Conservation (phyloP, 2,329 filamentous ascomycete species). For the Ascocoryne sarcoides region DNA sequence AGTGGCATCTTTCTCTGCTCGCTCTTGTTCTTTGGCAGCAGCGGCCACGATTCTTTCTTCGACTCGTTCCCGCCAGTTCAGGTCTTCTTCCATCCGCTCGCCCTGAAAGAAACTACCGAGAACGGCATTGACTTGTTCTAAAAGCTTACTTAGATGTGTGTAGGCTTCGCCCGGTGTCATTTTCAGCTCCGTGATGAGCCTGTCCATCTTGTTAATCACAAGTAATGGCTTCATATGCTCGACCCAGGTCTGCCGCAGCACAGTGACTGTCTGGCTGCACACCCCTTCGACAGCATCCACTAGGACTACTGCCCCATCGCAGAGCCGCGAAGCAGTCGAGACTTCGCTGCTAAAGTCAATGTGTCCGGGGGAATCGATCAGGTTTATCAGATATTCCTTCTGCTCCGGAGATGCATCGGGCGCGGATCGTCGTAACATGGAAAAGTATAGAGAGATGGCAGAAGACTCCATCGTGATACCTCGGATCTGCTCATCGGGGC, state of each 20-base stretch:
- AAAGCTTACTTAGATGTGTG: conserved; percentile 74
- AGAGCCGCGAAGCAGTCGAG: conserved; percentile 86
- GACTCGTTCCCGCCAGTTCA: conserved; percentile 89
- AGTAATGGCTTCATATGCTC: conserved; percentile 92
- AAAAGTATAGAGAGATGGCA: conserved; percentile 93
- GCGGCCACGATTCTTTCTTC: conserved; percentile 74
- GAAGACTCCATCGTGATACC: conserved; percentile 99
- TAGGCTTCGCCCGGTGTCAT: conserved; percentile 89
- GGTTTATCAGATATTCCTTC: conserved; percentile 90
- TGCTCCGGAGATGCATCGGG: conserved; percentile 61
- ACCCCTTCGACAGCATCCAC: conserved; percentile 97
- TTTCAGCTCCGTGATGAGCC: conserved; percentile 85
- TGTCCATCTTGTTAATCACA: conserved; percentile 98
- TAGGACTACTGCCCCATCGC: conserved; percentile 87
- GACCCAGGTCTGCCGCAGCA: conserved; percentile 87
- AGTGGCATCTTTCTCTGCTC: conserved; percentile 27
- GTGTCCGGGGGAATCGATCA: conserved; percentile 96
- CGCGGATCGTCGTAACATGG: conserved; percentile 67
- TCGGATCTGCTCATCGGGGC: conserved; percentile 88
- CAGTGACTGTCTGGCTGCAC: conserved; percentile 96
- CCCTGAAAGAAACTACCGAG: conserved; percentile 97
- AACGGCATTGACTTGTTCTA: conserved; percentile 96
- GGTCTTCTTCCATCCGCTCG: conserved; percentile 95
- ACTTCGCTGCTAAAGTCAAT: conserved; percentile 99
- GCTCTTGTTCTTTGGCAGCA: conserved; percentile 50